Evolutionary conservation across 164 flowering plant species (phyloP), one percentile per base, ranked within the genome.

Genomic region (Vitis rotundifolia): DNA sequence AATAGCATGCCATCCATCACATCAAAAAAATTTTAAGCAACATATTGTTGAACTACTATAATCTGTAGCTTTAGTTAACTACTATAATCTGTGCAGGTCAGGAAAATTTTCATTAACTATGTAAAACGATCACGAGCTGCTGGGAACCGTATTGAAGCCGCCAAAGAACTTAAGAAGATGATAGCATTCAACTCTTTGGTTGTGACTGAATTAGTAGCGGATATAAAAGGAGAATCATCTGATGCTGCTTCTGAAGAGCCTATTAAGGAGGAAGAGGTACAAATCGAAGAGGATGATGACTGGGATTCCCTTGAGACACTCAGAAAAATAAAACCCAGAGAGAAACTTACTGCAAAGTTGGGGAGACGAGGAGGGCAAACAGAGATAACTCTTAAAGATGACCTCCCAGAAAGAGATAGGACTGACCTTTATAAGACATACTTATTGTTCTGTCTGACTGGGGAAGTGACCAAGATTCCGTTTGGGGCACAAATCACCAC

Each of bases 141-240:
- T 68, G 87, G 84, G 22, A 84, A 79, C 77, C 89, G 91, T 11
- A 86, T 82, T 9, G 92, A 88, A 76, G 61, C 93, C 62, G 97
- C 97, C 26, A 89, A 80, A 76, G 97, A 90, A 77, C 91, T 96
- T 11, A 87, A 89, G 83, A 88, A 91, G 81, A 76, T 96, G 99
- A 85, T 96, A 63, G 85, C 85, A 18, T 93, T 93, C 80, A 92
- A 93, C 74, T 78, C 83, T 1, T 73, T 87, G 76, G 98, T 93
- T 64, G 99, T 92, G 59, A 88, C 99, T 51, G 82, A 85, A 63
- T 68, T 96, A 71, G 78, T 93, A 61, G 89, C 88, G 29, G 97
- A 89, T 73, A 91, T 96, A 57, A 89, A 89, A 78, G 99, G 99
- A n/a, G 97, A 93, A 72, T 76, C 91, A 59, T 50, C 84, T 67